These are phyloP conservation scores for Solanum virginianum DNA, from an alignment of 257 asterid genomes.

Conservation along the genomic window DNA sequence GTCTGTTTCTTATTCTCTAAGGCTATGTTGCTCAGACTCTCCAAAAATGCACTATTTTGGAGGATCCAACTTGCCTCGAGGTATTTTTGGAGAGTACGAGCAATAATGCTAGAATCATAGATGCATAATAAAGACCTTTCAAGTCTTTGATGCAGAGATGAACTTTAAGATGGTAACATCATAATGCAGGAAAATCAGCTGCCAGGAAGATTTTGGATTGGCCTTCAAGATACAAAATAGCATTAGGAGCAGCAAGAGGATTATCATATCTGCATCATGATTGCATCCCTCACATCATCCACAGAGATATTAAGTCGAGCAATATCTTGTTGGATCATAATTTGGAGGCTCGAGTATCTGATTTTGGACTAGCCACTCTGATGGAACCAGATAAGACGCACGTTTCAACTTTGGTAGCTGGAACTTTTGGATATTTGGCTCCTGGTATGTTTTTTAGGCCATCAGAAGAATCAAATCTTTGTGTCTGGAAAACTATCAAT, in stretches of 20 bases:
- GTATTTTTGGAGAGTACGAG: background rate
- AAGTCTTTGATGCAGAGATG: background rate
- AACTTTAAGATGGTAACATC: background rate
- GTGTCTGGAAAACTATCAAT: background rate
- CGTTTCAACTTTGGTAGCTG: slow-evolving; percentile 81
- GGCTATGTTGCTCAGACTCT: background rate
- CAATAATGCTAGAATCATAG: background rate
- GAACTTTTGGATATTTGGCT: slow-evolving; percentile 84
- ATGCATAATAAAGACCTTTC: background rate
- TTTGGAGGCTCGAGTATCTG: slow-evolving; percentile 70
- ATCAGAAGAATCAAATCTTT: background rate
- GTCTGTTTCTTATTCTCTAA: background rate
- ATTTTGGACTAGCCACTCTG: slow-evolving; percentile 84
- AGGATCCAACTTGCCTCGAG: background rate
- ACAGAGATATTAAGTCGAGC: slow-evolving; percentile 82
- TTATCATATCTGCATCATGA: slow-evolving; percentile 82
- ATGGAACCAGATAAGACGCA: slow-evolving; percentile 78
- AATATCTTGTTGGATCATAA: slow-evolving; percentile 64
- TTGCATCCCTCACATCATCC: slow-evolving; percentile 83
- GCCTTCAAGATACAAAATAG: slow-evolving; percentile 66
- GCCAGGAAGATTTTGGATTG: slow-evolving; percentile 56
- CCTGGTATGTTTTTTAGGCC: slow-evolving; percentile 44
- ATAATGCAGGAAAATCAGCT: slow-evolving; percentile 40
- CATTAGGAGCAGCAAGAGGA: slow-evolving; percentile 87
- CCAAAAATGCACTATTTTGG: background rate